Percentiles rank a stretch among this genome's conserved stretches.
phyloP scores from a whole-genome alignment of 495 filamentous ascomycete species.

The Symbiotaphrina buchneri region DNA sequence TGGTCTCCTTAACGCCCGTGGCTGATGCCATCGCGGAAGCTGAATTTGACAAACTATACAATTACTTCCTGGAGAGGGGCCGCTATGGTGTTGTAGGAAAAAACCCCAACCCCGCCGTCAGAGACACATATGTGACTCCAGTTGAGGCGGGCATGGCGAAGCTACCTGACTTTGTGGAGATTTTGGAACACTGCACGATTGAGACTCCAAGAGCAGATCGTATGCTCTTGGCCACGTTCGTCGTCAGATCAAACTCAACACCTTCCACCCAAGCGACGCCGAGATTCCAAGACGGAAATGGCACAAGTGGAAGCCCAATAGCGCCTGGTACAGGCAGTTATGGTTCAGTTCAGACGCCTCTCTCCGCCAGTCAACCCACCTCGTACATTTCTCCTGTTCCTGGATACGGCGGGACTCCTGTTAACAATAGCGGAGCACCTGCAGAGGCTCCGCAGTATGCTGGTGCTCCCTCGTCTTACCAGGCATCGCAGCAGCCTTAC shows the following conservation, averaged over 20 bases:
- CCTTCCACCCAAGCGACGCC: constrained; percentile 23
- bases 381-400: no score
- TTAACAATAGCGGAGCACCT: background rate
- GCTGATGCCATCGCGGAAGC: constrained; percentile 21
- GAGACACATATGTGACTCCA: constrained; percentile 18
- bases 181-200: constrained; percentile 50
- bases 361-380: constrained; percentile 1
- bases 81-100: constrained; percentile 60
- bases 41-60: constrained; percentile 44
- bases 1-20: constrained; percentile 38
- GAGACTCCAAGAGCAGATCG: constrained; percentile 38
- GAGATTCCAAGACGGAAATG: constrained; percentile 14
- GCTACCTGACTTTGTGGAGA: constrained; percentile 43
- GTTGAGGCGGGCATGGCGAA: constrained; percentile 10
- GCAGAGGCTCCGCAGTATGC: background rate
- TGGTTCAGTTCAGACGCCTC: constrained; percentile 1
- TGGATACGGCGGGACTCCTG: constrained; percentile 1
- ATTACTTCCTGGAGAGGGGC: constrained; percentile 57
- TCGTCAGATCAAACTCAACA: constrained; percentile 34
- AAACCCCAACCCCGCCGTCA: constrained; percentile 19
- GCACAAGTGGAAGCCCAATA: constrained; percentile 19
- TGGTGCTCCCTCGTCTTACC: background rate
- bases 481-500: constrained; percentile 1
- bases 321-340: constrained; percentile 17
- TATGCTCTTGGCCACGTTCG: constrained; percentile 54